A percentile compares a stretch with the other conserved stretches of the same genome.
These are phyloP conservation scores for Termitomyces sp. DNA, from an alignment of 768 basidiomycete species.

Conservation along the genomic window DNA sequence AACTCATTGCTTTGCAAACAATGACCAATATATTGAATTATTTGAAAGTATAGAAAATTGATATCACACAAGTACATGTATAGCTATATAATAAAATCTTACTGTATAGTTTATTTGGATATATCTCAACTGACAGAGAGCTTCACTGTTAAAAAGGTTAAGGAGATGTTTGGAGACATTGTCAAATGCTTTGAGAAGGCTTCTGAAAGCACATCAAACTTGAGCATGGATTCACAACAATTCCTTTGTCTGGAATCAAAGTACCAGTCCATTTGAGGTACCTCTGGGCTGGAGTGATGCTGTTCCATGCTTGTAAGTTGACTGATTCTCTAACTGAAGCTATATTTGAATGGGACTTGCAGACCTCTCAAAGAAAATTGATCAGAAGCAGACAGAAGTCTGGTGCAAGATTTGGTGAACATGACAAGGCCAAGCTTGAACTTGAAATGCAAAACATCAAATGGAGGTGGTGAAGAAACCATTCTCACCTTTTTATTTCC, in stretches of 20 bases:
- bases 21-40: conserved; percentile 97
- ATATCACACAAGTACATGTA: conserved; percentile 70
- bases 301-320: conserved; percentile 91
- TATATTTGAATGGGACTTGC: neutral
- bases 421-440: no score
- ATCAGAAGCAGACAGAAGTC: conserved; percentile 52
- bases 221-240: conserved; percentile 95
- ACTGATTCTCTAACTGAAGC: conserved; percentile 1
- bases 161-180: conserved; percentile 93
- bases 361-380: conserved; percentile 99
- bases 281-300: conserved; percentile 97
- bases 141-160: conserved; percentile 88
- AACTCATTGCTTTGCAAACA: conserved; percentile 87
- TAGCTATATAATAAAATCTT: neutral
- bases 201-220: conserved; percentile 84
- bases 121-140: conserved; percentile 72
- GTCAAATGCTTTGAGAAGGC: conserved; percentile 79
- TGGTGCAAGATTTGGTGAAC: no score
- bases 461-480: no score
- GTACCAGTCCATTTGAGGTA: conserved; percentile 99
- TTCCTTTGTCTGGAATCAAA: conserved; percentile 94
- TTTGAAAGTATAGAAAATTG: conserved; percentile 94
- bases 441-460: no score
- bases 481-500: no score
- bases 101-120: conserved; percentile 1